These are phyloP conservation scores for Dioscorea alata DNA, from an alignment of 106 monocot species.

Conservation along the genomic window DNA sequence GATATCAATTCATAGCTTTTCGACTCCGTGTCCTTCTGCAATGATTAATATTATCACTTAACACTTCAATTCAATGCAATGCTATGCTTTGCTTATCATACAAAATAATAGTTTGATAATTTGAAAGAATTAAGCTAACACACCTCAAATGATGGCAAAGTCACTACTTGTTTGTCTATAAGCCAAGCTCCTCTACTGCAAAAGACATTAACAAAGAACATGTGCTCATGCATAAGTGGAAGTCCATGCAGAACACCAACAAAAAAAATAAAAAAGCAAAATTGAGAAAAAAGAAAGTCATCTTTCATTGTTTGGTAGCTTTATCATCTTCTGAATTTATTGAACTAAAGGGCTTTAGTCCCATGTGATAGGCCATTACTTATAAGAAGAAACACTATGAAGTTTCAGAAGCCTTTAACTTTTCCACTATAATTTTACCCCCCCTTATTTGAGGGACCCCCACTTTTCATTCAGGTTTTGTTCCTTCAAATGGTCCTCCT, in stretches of 20 bases:
- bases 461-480: constrained; percentile 24
- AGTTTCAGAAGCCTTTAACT: constrained; percentile 23
- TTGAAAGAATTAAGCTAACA: background rate
- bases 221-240: constrained; percentile 25
- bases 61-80: background rate
- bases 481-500: constrained; percentile 3
- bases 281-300: constrained; percentile 14
- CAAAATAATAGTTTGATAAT: background rate
- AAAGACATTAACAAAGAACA: constrained; percentile 2
- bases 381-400: constrained; percentile 21
- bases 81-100: background rate
- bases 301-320: constrained; percentile 50
- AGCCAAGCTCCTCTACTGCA: constrained; percentile 58
- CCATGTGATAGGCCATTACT: constrained; percentile 47
- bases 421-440: constrained; percentile 11
- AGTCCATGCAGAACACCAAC: constrained; percentile 15
- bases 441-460: background rate
- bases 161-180: constrained; percentile 20
- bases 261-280: background rate
- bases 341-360: constrained; percentile 21
- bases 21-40: constrained; percentile 41
- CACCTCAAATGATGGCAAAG: constrained; percentile 39
- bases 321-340: constrained; percentile 14
- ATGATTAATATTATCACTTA: background rate
- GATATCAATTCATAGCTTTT: constrained; percentile 32